Percentiles rank a stretch among this genome's conserved stretches.
phyloP scores from a whole-genome alignment of 768 basidiomycete species.

The Boletus subparvulus region DNA sequence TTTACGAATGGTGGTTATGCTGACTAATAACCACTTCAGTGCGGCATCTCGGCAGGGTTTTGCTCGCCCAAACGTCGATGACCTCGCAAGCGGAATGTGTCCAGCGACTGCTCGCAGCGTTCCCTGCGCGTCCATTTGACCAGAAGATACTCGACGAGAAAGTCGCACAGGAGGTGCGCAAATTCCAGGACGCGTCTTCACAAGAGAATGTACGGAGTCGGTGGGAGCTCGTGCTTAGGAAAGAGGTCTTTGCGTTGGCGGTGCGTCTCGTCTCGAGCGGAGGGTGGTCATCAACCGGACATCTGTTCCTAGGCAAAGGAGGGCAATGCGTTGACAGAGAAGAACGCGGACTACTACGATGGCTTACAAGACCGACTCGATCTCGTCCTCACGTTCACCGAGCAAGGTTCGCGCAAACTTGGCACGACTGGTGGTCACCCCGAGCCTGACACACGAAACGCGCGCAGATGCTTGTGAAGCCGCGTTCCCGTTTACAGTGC shows the following conservation, averaged over 20 bases:
- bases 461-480: conserved; percentile 74
- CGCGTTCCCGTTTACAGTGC: conserved; percentile 66
- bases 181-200: conserved; percentile 42
- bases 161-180: conserved; percentile 45
- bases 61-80: conserved; percentile 34
- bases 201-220: conserved; percentile 64
- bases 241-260: conserved; percentile 69
- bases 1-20: too few species aligned
- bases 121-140: conserved; percentile 52
- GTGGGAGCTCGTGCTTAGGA: conserved; percentile 74
- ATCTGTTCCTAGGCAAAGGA: conserved; percentile 53
- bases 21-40: not conserved
- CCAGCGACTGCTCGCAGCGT: conserved; percentile 47
- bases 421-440: not conserved
- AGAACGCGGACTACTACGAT: conserved; percentile 57
- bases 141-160: conserved; percentile 48
- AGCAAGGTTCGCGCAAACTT: conserved; percentile 54
- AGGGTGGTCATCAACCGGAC: not conserved
- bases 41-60: conserved; percentile 29
- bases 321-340: conserved; percentile 58
- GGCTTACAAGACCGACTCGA: conserved; percentile 65
- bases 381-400: conserved; percentile 72
- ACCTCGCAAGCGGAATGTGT: conserved; percentile 52
- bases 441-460: not conserved
- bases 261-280: conserved; percentile 42